Conservation (phyloP, 495 filamentous ascomycete species). For the Talaromyces ruber region DNA sequence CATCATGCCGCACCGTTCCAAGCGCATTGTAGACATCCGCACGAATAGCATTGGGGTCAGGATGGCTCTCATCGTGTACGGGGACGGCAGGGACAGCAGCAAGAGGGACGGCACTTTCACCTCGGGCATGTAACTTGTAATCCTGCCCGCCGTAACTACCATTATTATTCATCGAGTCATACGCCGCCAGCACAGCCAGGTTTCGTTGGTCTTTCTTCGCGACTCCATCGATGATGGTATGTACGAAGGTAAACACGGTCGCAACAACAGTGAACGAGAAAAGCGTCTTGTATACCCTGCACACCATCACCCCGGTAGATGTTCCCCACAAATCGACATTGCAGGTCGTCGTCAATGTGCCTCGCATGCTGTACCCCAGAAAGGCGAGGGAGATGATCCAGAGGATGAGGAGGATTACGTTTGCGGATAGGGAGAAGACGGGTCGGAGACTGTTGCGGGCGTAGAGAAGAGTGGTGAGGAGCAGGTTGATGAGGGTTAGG, state of each 20-base stretch:
- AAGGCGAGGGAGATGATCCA: slow-evolving; percentile 52
- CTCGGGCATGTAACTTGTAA: slow-evolving; percentile 25
- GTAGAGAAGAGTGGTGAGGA: slow-evolving; percentile 47
- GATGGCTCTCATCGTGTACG: neutral
- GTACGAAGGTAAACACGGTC: slow-evolving; percentile 32
- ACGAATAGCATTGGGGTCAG: neutral
- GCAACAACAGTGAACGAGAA: slow-evolving; percentile 53
- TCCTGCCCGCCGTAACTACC: slow-evolving; percentile 27
- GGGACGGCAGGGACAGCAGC: neutral
- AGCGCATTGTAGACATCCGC: slow-evolving; percentile 5
- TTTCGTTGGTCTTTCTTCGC: slow-evolving; percentile 25
- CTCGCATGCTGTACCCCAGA: slow-evolving; percentile 46
- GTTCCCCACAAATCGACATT: slow-evolving; percentile 45
- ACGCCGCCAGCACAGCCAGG: neutral
- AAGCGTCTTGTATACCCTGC: slow-evolving; percentile 57
- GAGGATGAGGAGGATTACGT: slow-evolving; percentile 41
- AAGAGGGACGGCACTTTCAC: slow-evolving; percentile 12
- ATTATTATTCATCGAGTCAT: slow-evolving; percentile 36
- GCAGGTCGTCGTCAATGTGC: slow-evolving; percentile 51
- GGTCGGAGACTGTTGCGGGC: slow-evolving; percentile 49
- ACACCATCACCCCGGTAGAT: slow-evolving; percentile 50
- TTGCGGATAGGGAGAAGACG: slow-evolving; percentile 43
- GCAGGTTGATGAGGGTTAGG: slow-evolving; percentile 44
- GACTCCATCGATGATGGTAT: slow-evolving; percentile 43
- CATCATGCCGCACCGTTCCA: slow-evolving; percentile 2